Evolutionary conservation across 163 green algal genomes (phyloP), one percentile per base, ranked within the genome.

Genomic region (Scenedesmus sp.): DNA sequence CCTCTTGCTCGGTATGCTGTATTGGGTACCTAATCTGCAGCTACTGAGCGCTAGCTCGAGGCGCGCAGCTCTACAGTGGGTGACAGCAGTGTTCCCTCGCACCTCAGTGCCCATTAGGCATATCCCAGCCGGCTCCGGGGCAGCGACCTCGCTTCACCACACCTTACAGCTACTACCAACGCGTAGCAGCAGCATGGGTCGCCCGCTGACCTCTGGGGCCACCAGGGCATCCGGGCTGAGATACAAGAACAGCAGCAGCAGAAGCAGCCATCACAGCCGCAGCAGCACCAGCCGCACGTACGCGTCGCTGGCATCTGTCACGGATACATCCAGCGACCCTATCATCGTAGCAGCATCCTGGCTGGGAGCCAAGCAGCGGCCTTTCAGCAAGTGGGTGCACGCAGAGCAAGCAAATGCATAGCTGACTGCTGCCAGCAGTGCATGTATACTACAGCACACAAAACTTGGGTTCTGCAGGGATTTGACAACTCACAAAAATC

Each of bases 341-440:
- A 90, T 90, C 73, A 76, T 92, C 35, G 76, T 90, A 10, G 56
- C 61, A 43, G 51, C 43, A 40, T 68, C 83, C 51, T 92, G 89
- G 89, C 83, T 92, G 18, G 89, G 89, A n/a, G 89, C 89, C 53
- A 87, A 87, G 35, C 35, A 92, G 72, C 22, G 89, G 20, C 89
- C 89, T 4, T 92, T 92, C 56, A 73, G 51, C 83, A 92, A 92
- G 83, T 91, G 49, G 76, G 87, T 72, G 6, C 16, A 46, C 20
- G 35, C 37, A 30, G 2, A 33, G 73, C 3, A 49, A 13, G 13
- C 35, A 49, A 40, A 76, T 3, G 12, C 73, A 51, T 33, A n/a
- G 33, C 35, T 82, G 70, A 7, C 46, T 43, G 70, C 33, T 15
- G 68, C 26, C 68, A 42, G 13, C 20, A 4, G n/a, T 22, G 33